These are phyloP conservation scores for Dacryopinax spathularia DNA, from an alignment of 768 basidiomycete genomes.

Conservation along the genomic window DNA sequence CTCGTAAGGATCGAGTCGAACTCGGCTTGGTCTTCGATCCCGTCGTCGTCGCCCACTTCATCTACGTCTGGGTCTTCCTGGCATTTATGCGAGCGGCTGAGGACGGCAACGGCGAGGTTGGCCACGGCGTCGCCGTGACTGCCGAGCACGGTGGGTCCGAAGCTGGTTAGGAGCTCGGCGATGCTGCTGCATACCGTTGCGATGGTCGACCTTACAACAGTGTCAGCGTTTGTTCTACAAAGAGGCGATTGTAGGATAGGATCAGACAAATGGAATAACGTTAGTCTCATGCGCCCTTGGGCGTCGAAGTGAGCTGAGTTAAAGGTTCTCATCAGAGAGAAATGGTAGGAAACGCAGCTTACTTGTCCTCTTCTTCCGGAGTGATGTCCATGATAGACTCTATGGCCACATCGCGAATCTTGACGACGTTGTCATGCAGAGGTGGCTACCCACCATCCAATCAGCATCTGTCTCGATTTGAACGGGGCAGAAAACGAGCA, in stretches of 20 bases:
- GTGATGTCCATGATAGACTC: constrained; percentile 74
- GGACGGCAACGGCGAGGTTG: constrained; percentile 64
- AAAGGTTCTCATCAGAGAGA: constrained; percentile 36
- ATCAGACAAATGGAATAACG: constrained; percentile 8
- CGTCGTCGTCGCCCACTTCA: constrained; percentile 57
- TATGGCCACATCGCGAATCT: constrained; percentile 63
- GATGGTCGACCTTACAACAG: constrained; percentile 56
- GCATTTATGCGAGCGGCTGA: constrained; percentile 90
- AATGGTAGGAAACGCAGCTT: constrained; percentile 25
- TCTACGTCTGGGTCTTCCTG: constrained; percentile 94
- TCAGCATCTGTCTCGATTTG: constrained; percentile 8
- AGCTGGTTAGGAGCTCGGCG: constrained; percentile 79
- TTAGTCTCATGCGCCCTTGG: constrained; percentile 45
- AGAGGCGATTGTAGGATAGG: constrained; percentile 8
- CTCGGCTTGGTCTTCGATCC: constrained; percentile 78
- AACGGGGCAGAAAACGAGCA: constrained; percentile 9
- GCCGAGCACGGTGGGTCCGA: constrained; percentile 77
- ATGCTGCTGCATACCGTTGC: constrained; percentile 76
- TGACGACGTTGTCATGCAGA: constrained; percentile 54
- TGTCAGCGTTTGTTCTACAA: background rate
- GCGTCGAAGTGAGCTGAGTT: constrained; percentile 75
- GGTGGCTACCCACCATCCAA: constrained; percentile 32
- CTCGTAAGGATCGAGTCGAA: constrained; percentile 93
- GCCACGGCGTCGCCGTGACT: constrained; percentile 56
- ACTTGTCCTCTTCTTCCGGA: constrained; percentile 95